Base-by-base conservation (phyloP, 805 yeast genomes). In the Metschnikowia picachoensis region DNA sequence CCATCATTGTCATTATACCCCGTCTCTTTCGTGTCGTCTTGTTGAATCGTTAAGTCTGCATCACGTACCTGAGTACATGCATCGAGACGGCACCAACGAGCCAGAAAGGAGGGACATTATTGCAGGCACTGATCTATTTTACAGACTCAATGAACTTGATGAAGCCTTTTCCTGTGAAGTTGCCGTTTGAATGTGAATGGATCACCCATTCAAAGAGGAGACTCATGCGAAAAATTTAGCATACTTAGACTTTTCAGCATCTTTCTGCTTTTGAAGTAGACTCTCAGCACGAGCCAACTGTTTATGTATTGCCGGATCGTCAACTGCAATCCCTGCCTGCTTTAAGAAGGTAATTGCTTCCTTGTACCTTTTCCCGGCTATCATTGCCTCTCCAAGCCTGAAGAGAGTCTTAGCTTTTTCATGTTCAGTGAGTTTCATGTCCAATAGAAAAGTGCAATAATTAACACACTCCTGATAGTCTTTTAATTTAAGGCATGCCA, bases 361-460 rank as follows among this genome's bases (percentile, higher is more conserved):
- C 15, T 75, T 74, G 41, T 67, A 72, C 51, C 78, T 73, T 27
- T 72, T 77, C 47, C 73, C 56, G 9, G 69, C 72, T 1, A 65
- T 50, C 32, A 70, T 68, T 44, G 79, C 70, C 28, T 50, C 42
- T 0, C 83, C 87, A 51, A 74, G 72, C 65, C 89, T 74, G 57
- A 72, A 83, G 47, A 67, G 64, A 1, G 82, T 83, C 58, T 83
- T 83, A 1, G 86, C 85, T 55, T 59, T 62, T 37, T 82, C 87
- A 20, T 56, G 60, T 7, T 31, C 44, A 3, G 65, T 44, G 0
- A 60, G 57, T 1, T 68, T 73, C 65, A 76, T 64, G 35, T 83
- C 91, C 20, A 86, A 57, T 16, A 85, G 57, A 56, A 67, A 85
- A 0, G 74, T 68, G 14, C 83, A 70, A 59, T 79, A 86, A 47